Percentiles rank a stretch among this genome's conserved stretches.
These are phyloP conservation scores for Gelatoporia subvermispora DNA, from an alignment of 768 basidiomycete species.

Conservation along the genomic window DNA sequence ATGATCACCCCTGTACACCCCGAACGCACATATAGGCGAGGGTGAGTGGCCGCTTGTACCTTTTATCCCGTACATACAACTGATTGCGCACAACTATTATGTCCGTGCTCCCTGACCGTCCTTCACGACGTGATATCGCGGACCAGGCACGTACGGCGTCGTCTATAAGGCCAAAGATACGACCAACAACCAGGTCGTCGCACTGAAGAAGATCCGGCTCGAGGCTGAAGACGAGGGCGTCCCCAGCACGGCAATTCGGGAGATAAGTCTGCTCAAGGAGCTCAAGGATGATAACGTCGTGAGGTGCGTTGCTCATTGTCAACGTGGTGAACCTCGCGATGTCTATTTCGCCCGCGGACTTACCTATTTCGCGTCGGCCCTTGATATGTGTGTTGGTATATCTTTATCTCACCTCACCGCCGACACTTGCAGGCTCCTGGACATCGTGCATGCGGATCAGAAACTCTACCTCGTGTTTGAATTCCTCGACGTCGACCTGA, in stretches of 20 bases:
- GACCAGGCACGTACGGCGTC: slow-evolving; percentile 93
- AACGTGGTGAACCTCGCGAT: not conserved
- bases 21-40: slow-evolving; percentile 36
- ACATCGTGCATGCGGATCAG: slow-evolving; percentile 96
- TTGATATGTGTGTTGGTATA: not conserved
- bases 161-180: slow-evolving; percentile 95
- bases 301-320: slow-evolving; percentile 44
- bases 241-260: slow-evolving; percentile 94
- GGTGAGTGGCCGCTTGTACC: slow-evolving; percentile 27
- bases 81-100: not conserved
- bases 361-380: not conserved
- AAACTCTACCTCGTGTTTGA: slow-evolving; percentile 98
- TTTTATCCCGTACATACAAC: not conserved
- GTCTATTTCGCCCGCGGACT: not conserved
- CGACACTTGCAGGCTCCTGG: slow-evolving; percentile 62
- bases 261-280: slow-evolving; percentile 96
- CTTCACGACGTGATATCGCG: not conserved
- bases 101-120: not conserved
- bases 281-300: slow-evolving; percentile 96
- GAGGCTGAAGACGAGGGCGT: slow-evolving; percentile 99
- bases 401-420: not conserved
- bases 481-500: slow-evolving; percentile 94
- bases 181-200: slow-evolving; percentile 77
- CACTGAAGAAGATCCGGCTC: slow-evolving; percentile 96
- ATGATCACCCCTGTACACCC: not conserved